Evolutionary conservation across 2,329 filamentous ascomycete genomes (phyloP), one percentile per base, ranked within the genome.

Genomic region (Verticillium zaregamsianum): DNA sequence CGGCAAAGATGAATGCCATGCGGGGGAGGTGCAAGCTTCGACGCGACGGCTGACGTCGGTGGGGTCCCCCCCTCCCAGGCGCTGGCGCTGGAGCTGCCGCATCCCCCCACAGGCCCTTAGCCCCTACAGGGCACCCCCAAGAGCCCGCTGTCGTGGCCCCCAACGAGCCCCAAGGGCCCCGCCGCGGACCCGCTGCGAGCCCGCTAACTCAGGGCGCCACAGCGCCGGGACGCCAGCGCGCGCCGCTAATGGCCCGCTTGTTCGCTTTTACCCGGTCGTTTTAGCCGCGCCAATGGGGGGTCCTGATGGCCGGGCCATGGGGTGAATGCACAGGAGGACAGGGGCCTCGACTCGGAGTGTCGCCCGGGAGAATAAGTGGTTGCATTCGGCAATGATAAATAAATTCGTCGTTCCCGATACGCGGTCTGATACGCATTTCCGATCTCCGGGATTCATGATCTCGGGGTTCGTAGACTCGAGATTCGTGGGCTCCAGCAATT

Each of bases 261-360:
- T 45, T 28, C 11, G 32, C n/a, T 23, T 58, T 58, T 58, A 58
- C 6, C 39, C 39, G 39, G 37, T 33, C 20, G 17, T 20, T 58
- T 58, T 58, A 58, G 12, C 57, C 57, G 57, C 57, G 12, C 57
- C 57, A 58, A 58, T 58, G 25, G 31, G 39, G 11, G 3, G 23
- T 4, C 8, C 15, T 15, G 14, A 40, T n/a, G 6, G 17, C 37
- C 17, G 17, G 37, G n/a, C 12, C 14, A 40, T 15, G 14, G 37
- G 37, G 28, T 28, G 28, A 28, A n/a, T 15, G 12, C 17, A 17
- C 37, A 40, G 15, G 37, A 14, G 5, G 33, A 35, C 9, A 14
- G 33, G 45, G 45, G 45, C 23, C 45, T 52, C n/a, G 20, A 9
- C 9, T n/a, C 45, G 45, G 45, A 52, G 45, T 52, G 20, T 52